These are phyloP conservation scores for Yarrowia yakushimensis DNA, from an alignment of 805 yeast species.

Conservation along the genomic window DNA sequence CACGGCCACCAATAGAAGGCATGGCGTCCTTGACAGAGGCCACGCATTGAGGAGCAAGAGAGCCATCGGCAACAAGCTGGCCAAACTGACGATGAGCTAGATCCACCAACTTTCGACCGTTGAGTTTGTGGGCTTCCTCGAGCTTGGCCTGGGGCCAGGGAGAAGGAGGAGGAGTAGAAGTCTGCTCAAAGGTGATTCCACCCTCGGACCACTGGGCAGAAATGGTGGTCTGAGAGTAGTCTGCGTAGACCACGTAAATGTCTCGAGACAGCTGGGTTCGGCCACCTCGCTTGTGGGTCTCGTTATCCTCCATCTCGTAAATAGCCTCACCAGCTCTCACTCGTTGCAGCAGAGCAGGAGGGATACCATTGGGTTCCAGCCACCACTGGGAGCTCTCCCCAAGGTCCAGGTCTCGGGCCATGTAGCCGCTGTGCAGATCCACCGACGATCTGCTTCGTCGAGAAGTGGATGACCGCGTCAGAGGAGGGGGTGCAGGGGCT, in stretches of 20 bases:
- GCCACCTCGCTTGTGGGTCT: constrained; percentile 55
- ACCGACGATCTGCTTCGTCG: constrained; percentile 10
- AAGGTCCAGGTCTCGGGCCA: constrained; percentile 38
- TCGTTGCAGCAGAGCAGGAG: constrained; percentile 45
- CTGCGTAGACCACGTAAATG: constrained; percentile 68
- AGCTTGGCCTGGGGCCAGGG: constrained; percentile 47
- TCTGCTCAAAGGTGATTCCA: constrained; percentile 43
- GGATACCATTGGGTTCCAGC: constrained; percentile 52
- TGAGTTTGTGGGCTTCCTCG: constrained; percentile 47
- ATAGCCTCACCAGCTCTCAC: constrained; percentile 49
- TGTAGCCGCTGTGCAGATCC: constrained; percentile 9
- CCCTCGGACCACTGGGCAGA: constrained; percentile 54
- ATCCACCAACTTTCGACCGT: constrained; percentile 51
- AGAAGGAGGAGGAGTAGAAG: constrained; percentile 45
- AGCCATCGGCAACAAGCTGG: constrained; percentile 28
- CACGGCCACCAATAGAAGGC: constrained; percentile 59
- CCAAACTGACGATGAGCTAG: constrained; percentile 42
- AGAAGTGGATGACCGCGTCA: constrained; percentile 3
- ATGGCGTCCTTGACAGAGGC: constrained; percentile 45
- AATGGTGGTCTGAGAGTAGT: constrained; percentile 63
- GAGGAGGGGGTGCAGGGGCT: constrained; percentile 27
- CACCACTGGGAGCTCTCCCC: constrained; percentile 59
- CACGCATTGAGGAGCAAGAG: constrained; percentile 38
- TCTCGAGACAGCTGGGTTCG: constrained; percentile 52
- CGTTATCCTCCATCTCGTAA: constrained; percentile 62